Base-by-base conservation (phyloP, 441 rosid genomes). In the Syzygium malaccense region DNA sequence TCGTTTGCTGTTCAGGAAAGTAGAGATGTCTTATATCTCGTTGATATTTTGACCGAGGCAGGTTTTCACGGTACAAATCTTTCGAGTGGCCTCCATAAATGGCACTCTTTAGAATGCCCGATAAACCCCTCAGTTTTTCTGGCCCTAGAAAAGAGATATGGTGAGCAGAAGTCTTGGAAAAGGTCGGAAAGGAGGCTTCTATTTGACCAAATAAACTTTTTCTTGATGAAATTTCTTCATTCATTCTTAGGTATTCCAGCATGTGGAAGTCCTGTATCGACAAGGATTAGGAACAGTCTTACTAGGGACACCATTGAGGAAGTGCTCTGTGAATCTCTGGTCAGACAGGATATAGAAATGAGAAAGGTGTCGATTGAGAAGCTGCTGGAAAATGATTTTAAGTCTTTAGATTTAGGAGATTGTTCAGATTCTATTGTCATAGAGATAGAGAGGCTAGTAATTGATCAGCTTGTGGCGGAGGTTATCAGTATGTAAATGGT, bases 101-200 rank as follows among this genome's bases (percentile, higher is more conserved):
- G 90, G 90, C 88, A 90, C 58, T 89, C 93, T 15, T 86, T 88
- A 12, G 93, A 92, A 88, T 86, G 86, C 83, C 93, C 93, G 26
- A 88, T 94, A 78, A 93, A 91, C 86, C 88, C 91, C 26, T 85
- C 89, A 17, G 90, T 95, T 87, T 98, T 98, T 14, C 96, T 93
- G 92, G 90, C 90, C 68, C 89, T 98, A 85, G 99, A 98, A 95
- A 97, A 94, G 91, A 97, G 93, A 93, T 95, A 95, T 55, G 94
- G 93, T 54, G 93, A 90, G 58, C 94, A 92, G 60, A 89, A 90
- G 60, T 92, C 93, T 45, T 96, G 99, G 99, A 92, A 91, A 90
- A 95, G 93, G 51, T 94, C 96, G 30, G 99, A 94, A 53, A 94
- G 98, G 93, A 93, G 89, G 93, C 92, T 97, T 89, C 90, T 96